A percentile compares a stretch with the other conserved stretches of the same genome.
phyloP scores from a whole-genome alignment of 169 alveolate genomes.

The Hepatocystis sp. region DNA sequence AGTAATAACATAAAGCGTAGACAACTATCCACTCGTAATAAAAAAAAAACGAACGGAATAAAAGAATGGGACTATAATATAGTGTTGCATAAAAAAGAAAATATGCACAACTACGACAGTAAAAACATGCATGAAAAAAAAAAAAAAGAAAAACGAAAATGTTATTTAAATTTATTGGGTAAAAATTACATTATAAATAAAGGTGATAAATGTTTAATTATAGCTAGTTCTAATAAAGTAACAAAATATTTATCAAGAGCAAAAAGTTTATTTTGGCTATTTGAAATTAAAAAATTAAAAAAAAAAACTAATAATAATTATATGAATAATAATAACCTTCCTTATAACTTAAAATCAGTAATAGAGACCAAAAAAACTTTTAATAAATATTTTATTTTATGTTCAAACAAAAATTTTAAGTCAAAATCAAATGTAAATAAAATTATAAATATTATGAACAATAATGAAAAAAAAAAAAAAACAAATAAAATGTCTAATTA shows the following conservation, averaged over 20 bases:
- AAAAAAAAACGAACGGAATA: too few relatives aligned
- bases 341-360: slow-evolving; percentile 67
- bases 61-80: slow-evolving; percentile 10
- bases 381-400: slow-evolving; percentile 20
- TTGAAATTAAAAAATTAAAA: slow-evolving; percentile 58
- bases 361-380: slow-evolving; percentile 54
- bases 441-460: neutral
- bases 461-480: slow-evolving; percentile 19
- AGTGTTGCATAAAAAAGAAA: slow-evolving; percentile 7
- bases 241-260: slow-evolving; percentile 70
- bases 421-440: slow-evolving; percentile 19
- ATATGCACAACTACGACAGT: neutral
- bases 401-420: slow-evolving; percentile 9
- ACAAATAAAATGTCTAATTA: too few relatives aligned
- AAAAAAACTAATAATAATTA: too few relatives aligned
- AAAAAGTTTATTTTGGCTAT: slow-evolving; percentile 62
- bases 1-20: slow-evolving; percentile 5
- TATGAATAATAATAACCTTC: too few relatives aligned
- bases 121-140: slow-evolving; percentile 9
- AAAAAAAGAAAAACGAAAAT: slow-evolving; percentile 11
- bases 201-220: slow-evolving; percentile 60
- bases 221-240: slow-evolving; percentile 64
- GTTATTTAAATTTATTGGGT: slow-evolving; percentile 59
- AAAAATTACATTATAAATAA: slow-evolving; percentile 31
- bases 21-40: too few relatives aligned